Base-by-base conservation (phyloP, 768 basidiomycete genomes). In the Pulveroboletus frians region DNA sequence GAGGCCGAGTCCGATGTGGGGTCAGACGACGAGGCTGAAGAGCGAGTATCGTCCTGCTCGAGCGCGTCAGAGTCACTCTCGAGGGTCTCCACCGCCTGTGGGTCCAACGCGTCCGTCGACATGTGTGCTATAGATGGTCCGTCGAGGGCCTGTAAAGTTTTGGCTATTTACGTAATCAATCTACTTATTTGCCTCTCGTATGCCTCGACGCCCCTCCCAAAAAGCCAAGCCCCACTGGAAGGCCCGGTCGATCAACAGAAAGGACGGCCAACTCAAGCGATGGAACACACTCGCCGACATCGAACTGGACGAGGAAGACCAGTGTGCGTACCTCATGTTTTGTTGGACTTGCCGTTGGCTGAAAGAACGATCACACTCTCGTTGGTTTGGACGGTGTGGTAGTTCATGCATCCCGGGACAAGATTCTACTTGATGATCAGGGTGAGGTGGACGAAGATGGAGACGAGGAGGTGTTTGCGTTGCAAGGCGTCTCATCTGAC, bases 361-460 rank as follows among this genome's bases (percentile, higher is more conserved):
- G 50, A 51, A 8, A 51, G 20, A 20, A 10, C 9, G 34, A 34
- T 23, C 17, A 20, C 34, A 1, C 5, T 30, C 30, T 26, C 31
- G 31, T 15, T 32, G 14, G 13, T 32, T 14, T 14, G 34, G 42
- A 31, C 29, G 38, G 5, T 18, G 29, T 13, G 37, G 36, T 55
- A 92, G 89, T 91, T 61, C 87, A 90, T 63, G 70, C 74, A 1
- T 79, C 81, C 26, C 77, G 79, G 46, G 92, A 96, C 62, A 80
- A 78, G 60, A 86, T 95, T 51, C 71, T 88, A 5, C 73, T 96
- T 5, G 83, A 89, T 34, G 83, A 77, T n/a, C 75, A 78, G 30
- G 64, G 71, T 29, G 60, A 67, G 2, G 72, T 62, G 18, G 73
- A 70, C 14, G 80, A 81, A 11, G 80, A 81, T 23, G 72, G 70